Percentiles rank a stretch among this genome's conserved stretches.
These are phyloP conservation scores for Jatropha podagrica DNA, from an alignment of 441 rosid genomes.

Conservation along the genomic window DNA sequence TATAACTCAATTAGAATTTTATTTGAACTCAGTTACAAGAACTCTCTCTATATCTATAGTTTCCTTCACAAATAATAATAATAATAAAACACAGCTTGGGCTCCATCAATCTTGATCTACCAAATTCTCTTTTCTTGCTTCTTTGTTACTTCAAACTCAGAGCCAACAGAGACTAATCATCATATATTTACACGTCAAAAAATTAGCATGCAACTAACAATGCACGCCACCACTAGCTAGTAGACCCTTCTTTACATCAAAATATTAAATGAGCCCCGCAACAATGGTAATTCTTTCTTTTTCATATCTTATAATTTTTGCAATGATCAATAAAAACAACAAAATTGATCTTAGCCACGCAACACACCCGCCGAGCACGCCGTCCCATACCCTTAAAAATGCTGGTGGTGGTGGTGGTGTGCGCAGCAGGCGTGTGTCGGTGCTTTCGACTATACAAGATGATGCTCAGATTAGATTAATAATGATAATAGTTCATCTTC, in stretches of 20 bases:
- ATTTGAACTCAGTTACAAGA: too few species aligned
- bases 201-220: background rate
- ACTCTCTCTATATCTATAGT: too few species aligned
- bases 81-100: too few species aligned
- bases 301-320: background rate
- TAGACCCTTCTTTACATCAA: background rate
- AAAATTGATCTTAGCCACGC: background rate
- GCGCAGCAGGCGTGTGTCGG: background rate
- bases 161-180: background rate
- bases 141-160: background rate
- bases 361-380: constrained; percentile 2
- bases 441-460: background rate
- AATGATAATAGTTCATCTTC: too few species aligned
- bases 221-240: background rate
- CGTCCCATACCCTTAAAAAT: constrained; percentile 21
- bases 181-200: background rate
- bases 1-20: too few species aligned
- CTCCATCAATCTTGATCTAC: background rate
- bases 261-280: background rate
- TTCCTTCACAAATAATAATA: too few species aligned
- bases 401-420: background rate
- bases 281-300: background rate
- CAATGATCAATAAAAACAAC: background rate
- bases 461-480: background rate
- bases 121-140: background rate